phyloP scores from a whole-genome alignment of 176 grass and related monocot species.

The Musa schizocarpa region DNA sequence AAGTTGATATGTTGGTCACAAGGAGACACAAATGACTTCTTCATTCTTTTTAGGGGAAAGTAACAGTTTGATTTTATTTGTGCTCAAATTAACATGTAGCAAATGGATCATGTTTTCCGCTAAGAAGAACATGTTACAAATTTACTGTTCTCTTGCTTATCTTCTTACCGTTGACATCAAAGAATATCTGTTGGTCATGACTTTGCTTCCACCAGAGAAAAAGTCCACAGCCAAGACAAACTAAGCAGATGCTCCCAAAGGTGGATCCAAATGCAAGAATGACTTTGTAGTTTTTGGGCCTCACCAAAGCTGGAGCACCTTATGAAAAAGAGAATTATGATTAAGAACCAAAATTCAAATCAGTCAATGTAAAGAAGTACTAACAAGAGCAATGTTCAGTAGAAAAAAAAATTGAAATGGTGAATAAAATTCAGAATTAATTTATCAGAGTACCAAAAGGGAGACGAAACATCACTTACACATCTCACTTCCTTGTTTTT shows the following conservation, averaged over 20 bases:
- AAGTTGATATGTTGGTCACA: not conserved
- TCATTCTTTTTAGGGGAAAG: not conserved
- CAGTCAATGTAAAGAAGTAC: not conserved
- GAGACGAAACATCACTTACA: too few species aligned
- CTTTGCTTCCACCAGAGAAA: constrained; percentile 58
- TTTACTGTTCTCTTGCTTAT: not conserved
- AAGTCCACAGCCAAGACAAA: constrained; percentile 37
- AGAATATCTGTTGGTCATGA: constrained; percentile 44
- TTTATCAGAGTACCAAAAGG: not conserved
- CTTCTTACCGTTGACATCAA: constrained; percentile 50
- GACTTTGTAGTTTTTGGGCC: constrained; percentile 39
- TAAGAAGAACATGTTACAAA: not conserved
- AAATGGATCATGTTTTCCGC: not conserved
- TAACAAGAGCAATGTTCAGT: not conserved
- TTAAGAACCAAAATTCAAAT: constrained; percentile 10
- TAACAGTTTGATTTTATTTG: not conserved
- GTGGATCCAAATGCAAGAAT: constrained; percentile 53
- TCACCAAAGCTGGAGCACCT: constrained; percentile 31
- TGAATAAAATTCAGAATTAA: not conserved
- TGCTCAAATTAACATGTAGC: not conserved
- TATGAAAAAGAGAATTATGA: constrained; percentile 17
- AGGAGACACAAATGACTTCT: not conserved
- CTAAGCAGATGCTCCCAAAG: constrained; percentile 37
- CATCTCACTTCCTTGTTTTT: too few species aligned
- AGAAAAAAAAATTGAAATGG: not conserved